Conservation (phyloP, 2,329 filamentous ascomycete genomes). For the Cucurbitaria berberidis region DNA sequence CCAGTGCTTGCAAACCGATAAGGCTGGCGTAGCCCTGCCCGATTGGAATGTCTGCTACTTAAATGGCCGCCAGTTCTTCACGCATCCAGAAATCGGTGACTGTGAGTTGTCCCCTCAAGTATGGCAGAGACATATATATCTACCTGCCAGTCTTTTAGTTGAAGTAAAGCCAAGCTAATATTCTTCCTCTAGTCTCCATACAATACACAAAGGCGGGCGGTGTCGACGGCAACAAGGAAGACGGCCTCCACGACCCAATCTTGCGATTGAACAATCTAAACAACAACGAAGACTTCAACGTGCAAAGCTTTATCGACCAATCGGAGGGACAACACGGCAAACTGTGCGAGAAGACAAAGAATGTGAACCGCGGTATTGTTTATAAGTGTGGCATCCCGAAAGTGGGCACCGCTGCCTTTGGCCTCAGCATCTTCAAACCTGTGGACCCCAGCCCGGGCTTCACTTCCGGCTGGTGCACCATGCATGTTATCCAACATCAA, state of each 20-base stretch:
- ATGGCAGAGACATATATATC: not conserved
- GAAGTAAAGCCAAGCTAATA: not conserved
- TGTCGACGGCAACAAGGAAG: constrained; percentile 3
- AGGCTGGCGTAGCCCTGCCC: not conserved
- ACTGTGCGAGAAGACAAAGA: not conserved
- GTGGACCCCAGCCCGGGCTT: constrained; percentile 1
- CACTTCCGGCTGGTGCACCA: constrained; percentile 2
- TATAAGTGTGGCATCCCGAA: constrained; percentile 6
- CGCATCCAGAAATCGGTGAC: constrained; percentile 5
- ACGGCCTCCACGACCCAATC: constrained; percentile 5
- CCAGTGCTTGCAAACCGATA: not conserved
- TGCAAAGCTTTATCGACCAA: not conserved
- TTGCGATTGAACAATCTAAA: constrained; percentile 3
- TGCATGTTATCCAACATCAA: constrained; percentile 7
- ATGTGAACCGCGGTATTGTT: not conserved
- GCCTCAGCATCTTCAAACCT: constrained; percentile 2
- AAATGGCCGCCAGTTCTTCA: constrained; percentile 3
- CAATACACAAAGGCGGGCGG: constrained; percentile 3
- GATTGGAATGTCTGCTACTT: constrained; percentile 7
- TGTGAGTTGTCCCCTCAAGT: not conserved
- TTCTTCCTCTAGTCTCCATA: not conserved
- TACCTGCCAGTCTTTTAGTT: not conserved
- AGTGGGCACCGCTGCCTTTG: constrained; percentile 2
- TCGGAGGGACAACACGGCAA: constrained; percentile 4
- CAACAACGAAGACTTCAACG: constrained; percentile 1